Evolutionary conservation across 331 rosid genomes (phyloP).

Genomic region (Acacia pycnantha): DNA sequence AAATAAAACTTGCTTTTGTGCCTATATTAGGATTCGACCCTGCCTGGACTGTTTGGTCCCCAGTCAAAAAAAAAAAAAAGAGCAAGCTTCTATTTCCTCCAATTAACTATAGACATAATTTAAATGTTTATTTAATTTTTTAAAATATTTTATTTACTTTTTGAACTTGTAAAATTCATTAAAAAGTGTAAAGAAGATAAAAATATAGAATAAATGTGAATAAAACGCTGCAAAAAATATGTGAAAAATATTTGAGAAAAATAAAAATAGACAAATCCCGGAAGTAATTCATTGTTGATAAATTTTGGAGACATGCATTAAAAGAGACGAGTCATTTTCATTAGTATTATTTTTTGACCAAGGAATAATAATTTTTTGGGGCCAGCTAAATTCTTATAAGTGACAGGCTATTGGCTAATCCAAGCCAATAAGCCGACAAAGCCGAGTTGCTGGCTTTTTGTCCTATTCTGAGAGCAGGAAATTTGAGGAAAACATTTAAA

Average conservation of each 20-base stretch:
- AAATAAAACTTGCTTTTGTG: not conserved
- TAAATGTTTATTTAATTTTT: too few species aligned
- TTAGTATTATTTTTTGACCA: not conserved
- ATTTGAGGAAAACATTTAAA: not conserved
- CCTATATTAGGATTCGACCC: too few species aligned
- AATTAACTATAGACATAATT: not conserved
- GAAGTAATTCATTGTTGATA: not conserved
- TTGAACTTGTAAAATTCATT: not conserved
- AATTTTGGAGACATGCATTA: not conserved
- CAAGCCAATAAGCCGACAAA: not conserved
- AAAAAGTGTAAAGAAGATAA: not conserved
- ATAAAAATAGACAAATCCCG: not conserved
- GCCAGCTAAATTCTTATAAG: not conserved
- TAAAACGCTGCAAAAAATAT: not conserved
- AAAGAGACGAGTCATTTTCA: not conserved
- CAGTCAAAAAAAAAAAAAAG: too few species aligned
- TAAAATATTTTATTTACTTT: not conserved
- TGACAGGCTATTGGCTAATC: not conserved
- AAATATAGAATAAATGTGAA: not conserved
- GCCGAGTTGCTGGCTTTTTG: not conserved
- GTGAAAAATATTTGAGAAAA: not conserved
- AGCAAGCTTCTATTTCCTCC: not conserved
- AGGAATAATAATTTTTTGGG: not conserved
- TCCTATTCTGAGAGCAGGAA: not conserved
- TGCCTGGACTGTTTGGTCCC: too few species aligned